phyloP scores from a whole-genome alignment of 192 early-diverging fungal genomes.

The Spinellus fusiger region DNA sequence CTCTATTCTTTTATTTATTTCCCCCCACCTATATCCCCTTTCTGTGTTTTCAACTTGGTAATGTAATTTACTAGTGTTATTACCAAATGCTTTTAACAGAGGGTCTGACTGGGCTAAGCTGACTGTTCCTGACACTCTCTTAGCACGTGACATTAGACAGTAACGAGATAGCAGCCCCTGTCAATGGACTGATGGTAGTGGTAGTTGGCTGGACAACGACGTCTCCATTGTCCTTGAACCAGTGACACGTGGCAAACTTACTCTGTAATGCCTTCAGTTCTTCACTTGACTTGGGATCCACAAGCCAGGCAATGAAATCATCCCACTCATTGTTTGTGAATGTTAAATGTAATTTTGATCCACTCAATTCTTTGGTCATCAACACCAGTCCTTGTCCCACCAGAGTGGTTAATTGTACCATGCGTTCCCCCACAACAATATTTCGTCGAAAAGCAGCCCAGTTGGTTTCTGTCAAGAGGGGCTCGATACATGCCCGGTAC shows the following conservation, averaged over 20 bases:
- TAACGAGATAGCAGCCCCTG: too few relatives aligned
- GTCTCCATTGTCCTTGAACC: too few relatives aligned
- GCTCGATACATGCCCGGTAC: conserved; percentile 33
- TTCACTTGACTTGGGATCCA: not conserved
- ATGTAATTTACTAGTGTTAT: too few relatives aligned
- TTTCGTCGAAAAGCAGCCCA: conserved; percentile 38
- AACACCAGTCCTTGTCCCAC: conserved; percentile 37
- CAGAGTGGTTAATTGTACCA: conserved; percentile 29
- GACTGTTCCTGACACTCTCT: too few relatives aligned
- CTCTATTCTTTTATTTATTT: too few relatives aligned
- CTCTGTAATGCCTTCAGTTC: not conserved
- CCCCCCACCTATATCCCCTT: too few relatives aligned
- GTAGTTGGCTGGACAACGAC: too few relatives aligned
- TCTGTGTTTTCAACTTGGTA: too few relatives aligned
- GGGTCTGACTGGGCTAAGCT: too few relatives aligned
- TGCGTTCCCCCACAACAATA: conserved; percentile 35
- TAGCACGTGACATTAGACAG: too few relatives aligned
- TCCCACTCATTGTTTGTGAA: conserved; percentile 40
- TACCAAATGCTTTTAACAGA: too few relatives aligned
- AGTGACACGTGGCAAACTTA: not conserved
- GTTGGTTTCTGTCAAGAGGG: conserved; percentile 28
- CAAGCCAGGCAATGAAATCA: conserved; percentile 28
- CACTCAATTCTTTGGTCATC: conserved; percentile 45
- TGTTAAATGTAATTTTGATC: conserved; percentile 39
- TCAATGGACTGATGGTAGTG: too few relatives aligned